These are phyloP conservation scores for Polytrichum formosum DNA, from an alignment of 225 moss, liverwort and hornwort species.

Conservation along the genomic window DNA sequence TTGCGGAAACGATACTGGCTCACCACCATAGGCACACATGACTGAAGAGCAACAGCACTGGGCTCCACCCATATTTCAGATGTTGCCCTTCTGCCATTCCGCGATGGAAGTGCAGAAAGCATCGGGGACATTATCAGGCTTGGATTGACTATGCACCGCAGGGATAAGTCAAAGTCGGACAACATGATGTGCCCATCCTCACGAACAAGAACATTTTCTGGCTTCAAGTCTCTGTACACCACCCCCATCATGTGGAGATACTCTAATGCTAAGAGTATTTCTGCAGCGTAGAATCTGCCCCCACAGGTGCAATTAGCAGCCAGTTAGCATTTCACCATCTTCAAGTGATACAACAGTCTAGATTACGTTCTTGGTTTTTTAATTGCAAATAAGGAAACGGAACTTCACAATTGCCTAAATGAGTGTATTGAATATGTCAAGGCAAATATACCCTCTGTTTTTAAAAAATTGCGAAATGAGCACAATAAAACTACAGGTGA, in stretches of 20 bases:
- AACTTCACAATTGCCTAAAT: too few species aligned
- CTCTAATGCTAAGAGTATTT: conserved; percentile 86
- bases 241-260: conserved; percentile 99
- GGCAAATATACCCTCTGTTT: too few species aligned
- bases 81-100: conserved; percentile 30
- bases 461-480: too few species aligned
- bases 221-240: conserved; percentile 92
- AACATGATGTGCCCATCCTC: conserved; percentile 99
- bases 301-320: neutral
- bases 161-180: conserved; percentile 89
- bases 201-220: conserved; percentile 88
- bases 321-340: too few species aligned
- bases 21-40: conserved; percentile 60
- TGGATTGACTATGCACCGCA: conserved; percentile 74
- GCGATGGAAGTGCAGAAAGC: conserved; percentile 10
- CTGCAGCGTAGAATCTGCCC: conserved; percentile 88
- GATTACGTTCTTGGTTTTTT: too few species aligned
- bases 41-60: conserved; percentile 38
- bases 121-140: conserved; percentile 63
- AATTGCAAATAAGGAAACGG: too few species aligned
- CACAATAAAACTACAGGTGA: too few species aligned
- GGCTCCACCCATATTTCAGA: conserved; percentile 53
- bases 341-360: too few species aligned
- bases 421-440: too few species aligned
- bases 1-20: conserved; percentile 56